Percentiles rank a stretch among this genome's conserved stretches.
phyloP scores from a whole-genome alignment of 495 filamentous ascomycete species.

The Penicillium bovifimosum region DNA sequence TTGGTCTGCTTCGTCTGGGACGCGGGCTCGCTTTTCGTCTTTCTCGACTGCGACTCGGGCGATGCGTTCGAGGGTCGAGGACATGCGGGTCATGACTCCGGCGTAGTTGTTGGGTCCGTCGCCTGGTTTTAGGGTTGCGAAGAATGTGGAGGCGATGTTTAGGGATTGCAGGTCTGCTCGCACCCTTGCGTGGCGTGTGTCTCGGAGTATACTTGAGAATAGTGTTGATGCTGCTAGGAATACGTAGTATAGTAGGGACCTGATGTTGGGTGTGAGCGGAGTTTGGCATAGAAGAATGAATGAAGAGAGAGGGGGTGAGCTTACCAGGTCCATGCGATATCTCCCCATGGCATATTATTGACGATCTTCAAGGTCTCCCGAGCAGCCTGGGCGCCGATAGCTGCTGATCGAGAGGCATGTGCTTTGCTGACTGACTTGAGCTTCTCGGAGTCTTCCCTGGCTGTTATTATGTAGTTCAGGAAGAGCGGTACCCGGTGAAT shows the following conservation, averaged over 20 bases:
- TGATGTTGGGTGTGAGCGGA: constrained; percentile 27
- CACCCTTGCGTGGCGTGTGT: constrained; percentile 73
- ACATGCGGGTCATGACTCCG: constrained; percentile 83
- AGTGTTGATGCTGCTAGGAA: constrained; percentile 87
- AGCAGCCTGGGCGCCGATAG: constrained; percentile 80
- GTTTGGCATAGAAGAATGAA: not conserved
- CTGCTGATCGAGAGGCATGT: constrained; percentile 57
- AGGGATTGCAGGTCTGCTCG: constrained; percentile 79
- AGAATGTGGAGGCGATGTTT: constrained; percentile 81
- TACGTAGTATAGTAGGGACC: constrained; percentile 92
- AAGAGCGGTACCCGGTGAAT: constrained; percentile 94
- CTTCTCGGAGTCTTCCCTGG: constrained; percentile 8
- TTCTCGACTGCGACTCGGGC: constrained; percentile 81
- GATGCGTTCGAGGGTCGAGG: constrained; percentile 86
- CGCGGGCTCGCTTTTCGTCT: constrained; percentile 53
- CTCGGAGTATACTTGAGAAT: constrained; percentile 91
- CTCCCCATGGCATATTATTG: constrained; percentile 89
- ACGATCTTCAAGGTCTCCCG: constrained; percentile 84
- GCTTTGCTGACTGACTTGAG: constrained; percentile 43
- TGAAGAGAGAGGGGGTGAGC: constrained; percentile 19
- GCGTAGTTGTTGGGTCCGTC: constrained; percentile 71
- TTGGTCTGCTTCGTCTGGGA: constrained; percentile 8
- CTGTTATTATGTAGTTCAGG: constrained; percentile 67
- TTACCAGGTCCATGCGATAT: constrained; percentile 91
- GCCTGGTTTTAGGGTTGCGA: constrained; percentile 60